phyloP scores from a whole-genome alignment of 1,284 basidiomycete species.

The Marasmius oreades region DNA sequence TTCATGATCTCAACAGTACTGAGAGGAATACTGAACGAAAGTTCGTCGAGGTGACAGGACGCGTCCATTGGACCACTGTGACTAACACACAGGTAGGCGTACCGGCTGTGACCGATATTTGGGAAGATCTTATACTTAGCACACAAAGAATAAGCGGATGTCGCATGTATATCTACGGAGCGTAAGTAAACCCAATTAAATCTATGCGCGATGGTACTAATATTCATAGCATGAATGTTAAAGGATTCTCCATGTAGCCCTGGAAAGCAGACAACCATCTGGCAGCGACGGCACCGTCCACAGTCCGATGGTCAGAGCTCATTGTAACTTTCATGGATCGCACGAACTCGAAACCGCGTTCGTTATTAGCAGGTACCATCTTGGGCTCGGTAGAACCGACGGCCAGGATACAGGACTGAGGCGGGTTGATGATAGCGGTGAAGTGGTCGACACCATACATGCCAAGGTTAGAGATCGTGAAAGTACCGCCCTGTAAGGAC shows the following conservation, averaged over 20 bases:
- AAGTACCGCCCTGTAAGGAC: slow-evolving; percentile 79
- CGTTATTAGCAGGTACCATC: slow-evolving; percentile 86
- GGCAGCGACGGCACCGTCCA: slow-evolving; percentile 91
- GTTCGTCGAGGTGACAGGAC: not conserved
- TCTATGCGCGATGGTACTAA: not conserved
- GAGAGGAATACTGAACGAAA: not conserved
- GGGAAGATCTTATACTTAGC: not conserved
- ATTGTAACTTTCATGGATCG: slow-evolving; percentile 97
- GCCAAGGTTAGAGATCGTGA: slow-evolving; percentile 99
- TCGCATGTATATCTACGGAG: not conserved
- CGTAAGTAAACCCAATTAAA: slow-evolving; percentile 4
- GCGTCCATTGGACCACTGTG: too few species aligned
- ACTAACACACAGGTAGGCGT: too few species aligned
- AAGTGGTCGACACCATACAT: slow-evolving; percentile 97
- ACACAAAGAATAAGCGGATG: not conserved
- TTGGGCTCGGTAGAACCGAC: slow-evolving; percentile 87
- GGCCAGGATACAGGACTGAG: slow-evolving; percentile 97
- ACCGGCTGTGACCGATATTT: too few species aligned
- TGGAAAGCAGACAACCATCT: slow-evolving; percentile 94
- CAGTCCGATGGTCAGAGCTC: slow-evolving; percentile 92
- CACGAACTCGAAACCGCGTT: slow-evolving; percentile 89
- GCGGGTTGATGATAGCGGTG: slow-evolving; percentile 99
- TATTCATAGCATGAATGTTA: slow-evolving; percentile 85
- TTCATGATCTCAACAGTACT: not conserved
- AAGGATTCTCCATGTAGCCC: slow-evolving; percentile 94